A percentile compares a stretch with the other conserved stretches of the same genome.
Conservation (phyloP, 2,329 filamentous ascomycete species). For the Neofusicoccum ribis region DNA sequence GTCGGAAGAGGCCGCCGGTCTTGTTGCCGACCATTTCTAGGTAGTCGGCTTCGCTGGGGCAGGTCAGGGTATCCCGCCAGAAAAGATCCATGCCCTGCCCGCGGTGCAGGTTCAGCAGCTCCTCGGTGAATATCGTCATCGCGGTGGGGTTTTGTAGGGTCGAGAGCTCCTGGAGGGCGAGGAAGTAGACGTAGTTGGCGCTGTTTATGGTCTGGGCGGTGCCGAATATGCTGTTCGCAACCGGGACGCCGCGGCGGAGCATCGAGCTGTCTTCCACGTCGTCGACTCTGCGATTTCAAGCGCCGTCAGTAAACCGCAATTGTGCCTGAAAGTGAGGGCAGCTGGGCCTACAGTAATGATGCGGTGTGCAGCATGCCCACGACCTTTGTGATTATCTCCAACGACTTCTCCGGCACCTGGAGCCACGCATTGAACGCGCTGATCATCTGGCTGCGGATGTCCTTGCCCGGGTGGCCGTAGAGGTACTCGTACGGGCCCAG, state of each 20-base stretch:
- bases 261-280: constrained; percentile 83
- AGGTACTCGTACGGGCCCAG: constrained; percentile 81
- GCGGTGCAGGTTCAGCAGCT: constrained; percentile 79
- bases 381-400: constrained; percentile 75
- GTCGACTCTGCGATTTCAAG: constrained; percentile 56
- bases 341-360: constrained; percentile 60
- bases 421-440: constrained; percentile 80
- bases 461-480: constrained; percentile 76
- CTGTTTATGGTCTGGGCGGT: constrained; percentile 87
- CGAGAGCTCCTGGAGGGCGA: constrained; percentile 72
- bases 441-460: constrained; percentile 79
- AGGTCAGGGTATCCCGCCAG: constrained; percentile 83
- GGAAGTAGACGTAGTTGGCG: constrained; percentile 87
- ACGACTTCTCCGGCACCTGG: constrained; percentile 67
- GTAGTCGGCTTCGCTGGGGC: constrained; percentile 84
- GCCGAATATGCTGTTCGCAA: constrained; percentile 82
- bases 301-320: constrained; percentile 20
- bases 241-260: constrained; percentile 75
- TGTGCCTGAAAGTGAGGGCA: neutral
- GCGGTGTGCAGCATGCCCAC: constrained; percentile 85
- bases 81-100: constrained; percentile 91
- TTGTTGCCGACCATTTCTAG: constrained; percentile 94
- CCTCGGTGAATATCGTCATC: constrained; percentile 75
- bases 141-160: constrained; percentile 65
- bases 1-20: constrained; percentile 80